A percentile compares a stretch with the other conserved stretches of the same genome.
phyloP scores from a whole-genome alignment of 306 rosid species.

The Nissolia schottii region DNA sequence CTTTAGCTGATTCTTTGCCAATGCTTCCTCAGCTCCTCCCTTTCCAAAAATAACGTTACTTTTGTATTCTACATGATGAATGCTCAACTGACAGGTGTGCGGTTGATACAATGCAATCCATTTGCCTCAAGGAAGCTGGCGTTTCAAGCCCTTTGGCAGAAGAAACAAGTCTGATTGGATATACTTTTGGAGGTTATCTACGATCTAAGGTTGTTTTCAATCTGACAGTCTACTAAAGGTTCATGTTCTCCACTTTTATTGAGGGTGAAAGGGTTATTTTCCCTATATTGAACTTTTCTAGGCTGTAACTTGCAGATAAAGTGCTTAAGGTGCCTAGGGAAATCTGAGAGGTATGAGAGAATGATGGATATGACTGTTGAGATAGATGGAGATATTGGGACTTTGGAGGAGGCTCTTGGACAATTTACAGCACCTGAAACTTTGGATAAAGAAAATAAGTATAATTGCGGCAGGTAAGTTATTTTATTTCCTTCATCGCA shows the following conservation, averaged over 20 bases:
- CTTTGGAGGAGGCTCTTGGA: conserved; percentile 81
- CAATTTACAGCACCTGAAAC: conserved; percentile 75
- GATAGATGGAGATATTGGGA: conserved; percentile 75
- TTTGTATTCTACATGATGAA: conserved; percentile 16
- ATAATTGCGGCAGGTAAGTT: conserved; percentile 66
- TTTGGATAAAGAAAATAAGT: conserved; percentile 68
- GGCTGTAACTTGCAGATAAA: conserved; percentile 53
- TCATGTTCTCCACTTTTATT: conserved; percentile 7
- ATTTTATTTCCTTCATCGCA: not conserved
- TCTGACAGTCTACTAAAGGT: not conserved
- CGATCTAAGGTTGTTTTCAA: conserved; percentile 63
- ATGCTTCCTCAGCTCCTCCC: not conserved
- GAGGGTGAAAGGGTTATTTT: not conserved
- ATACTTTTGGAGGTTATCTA: conserved; percentile 75
- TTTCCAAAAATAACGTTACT: not conserved
- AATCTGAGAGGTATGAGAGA: conserved; percentile 63
- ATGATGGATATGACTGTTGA: conserved; percentile 90
- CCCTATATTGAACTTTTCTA: conserved; percentile 19
- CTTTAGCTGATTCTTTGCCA: conserved; percentile 14
- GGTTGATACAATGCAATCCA: conserved; percentile 80
- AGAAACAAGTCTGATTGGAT: conserved; percentile 70
- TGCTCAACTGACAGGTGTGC: conserved; percentile 59
- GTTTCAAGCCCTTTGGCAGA: conserved; percentile 53
- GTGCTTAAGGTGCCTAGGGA: conserved; percentile 70
- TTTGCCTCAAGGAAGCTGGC: conserved; percentile 65